A percentile compares a stretch with the other conserved stretches of the same genome.
Evolutionary conservation across 169 alveolate species (phyloP).

Genomic region (Eimeria praecox): DNA sequence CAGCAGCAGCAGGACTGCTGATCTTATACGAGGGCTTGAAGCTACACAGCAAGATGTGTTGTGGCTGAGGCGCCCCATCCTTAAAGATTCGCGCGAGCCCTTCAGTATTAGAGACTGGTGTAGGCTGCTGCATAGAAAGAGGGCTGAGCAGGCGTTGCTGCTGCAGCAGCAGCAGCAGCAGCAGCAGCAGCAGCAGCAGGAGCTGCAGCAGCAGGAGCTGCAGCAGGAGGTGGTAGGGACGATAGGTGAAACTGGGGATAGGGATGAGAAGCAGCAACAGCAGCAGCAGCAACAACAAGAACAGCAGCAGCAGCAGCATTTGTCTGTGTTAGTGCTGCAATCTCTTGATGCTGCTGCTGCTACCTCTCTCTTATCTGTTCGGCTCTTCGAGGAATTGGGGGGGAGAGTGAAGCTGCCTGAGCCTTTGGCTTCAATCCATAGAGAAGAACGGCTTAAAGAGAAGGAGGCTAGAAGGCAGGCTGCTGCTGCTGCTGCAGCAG

Average conservation of each 20-base stretch:
- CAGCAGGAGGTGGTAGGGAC: no score
- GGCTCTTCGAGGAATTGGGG: not conserved
- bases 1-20: not conserved
- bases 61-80: constrained; percentile 46
- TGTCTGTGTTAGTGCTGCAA: constrained; percentile 5
- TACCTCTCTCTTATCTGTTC: not conserved
- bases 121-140: constrained; percentile 19
- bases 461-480: not conserved
- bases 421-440: constrained; percentile 32
- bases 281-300: not conserved
- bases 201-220: no score
- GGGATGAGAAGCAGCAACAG: not conserved
- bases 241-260: not conserved
- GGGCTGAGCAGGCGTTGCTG: not conserved
- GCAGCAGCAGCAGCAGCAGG: not conserved
- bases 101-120: constrained; percentile 7
- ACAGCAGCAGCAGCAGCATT: not conserved
- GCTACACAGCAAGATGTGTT: constrained; percentile 21
- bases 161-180: constrained; percentile 6
- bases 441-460: constrained; percentile 30
- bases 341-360: not conserved
- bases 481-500: not conserved
- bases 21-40: not conserved
- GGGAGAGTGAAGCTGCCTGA: not conserved
- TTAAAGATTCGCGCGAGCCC: constrained; percentile 23